Percentiles rank a stretch among this genome's conserved stretches.
Evolutionary conservation across 345 rosid species (phyloP).

Genomic region (Syzygium jambos): DNA sequence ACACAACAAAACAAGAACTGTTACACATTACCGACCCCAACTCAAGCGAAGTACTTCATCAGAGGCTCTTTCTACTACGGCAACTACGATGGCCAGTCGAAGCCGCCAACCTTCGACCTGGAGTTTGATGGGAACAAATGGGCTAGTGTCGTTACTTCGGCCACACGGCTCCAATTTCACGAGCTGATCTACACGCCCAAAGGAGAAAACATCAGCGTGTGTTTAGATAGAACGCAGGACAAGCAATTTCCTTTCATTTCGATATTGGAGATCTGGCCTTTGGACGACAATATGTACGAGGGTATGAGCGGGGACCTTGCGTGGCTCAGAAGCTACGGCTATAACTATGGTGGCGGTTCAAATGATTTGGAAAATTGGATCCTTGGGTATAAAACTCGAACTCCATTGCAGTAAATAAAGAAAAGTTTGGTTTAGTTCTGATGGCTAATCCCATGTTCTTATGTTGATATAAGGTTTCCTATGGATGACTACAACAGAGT

Average conservation of each 20-base stretch:
- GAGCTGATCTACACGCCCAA: constrained; percentile 9
- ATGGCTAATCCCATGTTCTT: not conserved
- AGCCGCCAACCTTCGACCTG: constrained; percentile 2
- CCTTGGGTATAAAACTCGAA: not conserved
- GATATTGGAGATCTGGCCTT: constrained; percentile 8
- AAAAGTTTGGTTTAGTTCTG: not conserved
- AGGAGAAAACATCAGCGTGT: not conserved
- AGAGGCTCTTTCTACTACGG: constrained; percentile 5
- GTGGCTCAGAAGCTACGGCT: constrained; percentile 3
- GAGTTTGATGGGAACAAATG: constrained; percentile 7
- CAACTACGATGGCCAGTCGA: not conserved
- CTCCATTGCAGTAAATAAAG: not conserved
- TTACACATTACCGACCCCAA: not conserved
- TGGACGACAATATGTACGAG: not conserved
- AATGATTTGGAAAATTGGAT: not conserved
- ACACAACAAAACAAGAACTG: constrained; percentile 1
- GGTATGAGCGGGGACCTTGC: constrained; percentile 10
- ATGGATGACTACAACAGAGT: not conserved
- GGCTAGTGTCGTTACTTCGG: constrained; percentile 9
- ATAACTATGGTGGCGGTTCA: constrained; percentile 5
- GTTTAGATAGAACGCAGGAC: constrained; percentile 4
- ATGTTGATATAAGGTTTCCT: not conserved
- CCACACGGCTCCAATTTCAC: not conserved
- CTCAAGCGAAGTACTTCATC: not conserved
- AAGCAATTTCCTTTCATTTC: constrained; percentile 19